These are phyloP conservation scores for Aspergillus clavatus DNA, from an alignment of 2,329 filamentous ascomycete species.

Conservation along the genomic window DNA sequence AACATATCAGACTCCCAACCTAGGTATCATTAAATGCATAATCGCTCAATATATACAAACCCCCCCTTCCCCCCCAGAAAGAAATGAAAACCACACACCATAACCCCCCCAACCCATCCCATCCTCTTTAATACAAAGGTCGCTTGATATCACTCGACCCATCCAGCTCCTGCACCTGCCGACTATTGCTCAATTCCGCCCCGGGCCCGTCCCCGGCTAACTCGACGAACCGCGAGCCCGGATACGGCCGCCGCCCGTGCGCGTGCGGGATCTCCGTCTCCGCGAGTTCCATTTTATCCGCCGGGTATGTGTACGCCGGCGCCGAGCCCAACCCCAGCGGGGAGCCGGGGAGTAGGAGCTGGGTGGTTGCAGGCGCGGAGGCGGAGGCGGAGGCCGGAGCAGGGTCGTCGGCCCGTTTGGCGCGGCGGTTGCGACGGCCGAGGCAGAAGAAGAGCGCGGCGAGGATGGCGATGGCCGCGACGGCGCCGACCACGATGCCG, in stretches of 20 bases:
- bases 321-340: not conserved
- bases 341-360: not conserved
- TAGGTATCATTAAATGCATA: not conserved
- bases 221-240: not conserved
- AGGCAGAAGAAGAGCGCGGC: conserved; percentile 5
- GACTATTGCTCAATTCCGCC: conserved; percentile 3
- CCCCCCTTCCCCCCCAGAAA: too few species aligned
- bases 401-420: not conserved
- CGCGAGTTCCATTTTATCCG: not conserved
- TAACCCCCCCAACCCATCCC: not conserved
- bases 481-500: conserved; percentile 6
- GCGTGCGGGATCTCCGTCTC: not conserved
- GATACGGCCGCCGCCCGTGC: not conserved
- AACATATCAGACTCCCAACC: not conserved
- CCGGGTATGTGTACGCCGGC: not conserved
- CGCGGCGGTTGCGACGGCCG: conserved; percentile 3
- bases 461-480: conserved; percentile 1
- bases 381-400: too few species aligned
- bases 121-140: not conserved
- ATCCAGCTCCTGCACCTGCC: conserved; percentile 7
- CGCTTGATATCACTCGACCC: conserved; percentile 1
- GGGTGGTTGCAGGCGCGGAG: too few species aligned
- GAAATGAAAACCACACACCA: not conserved
- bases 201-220: not conserved
- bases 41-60: not conserved